Evolutionary conservation across 208 protist genomes (phyloP).

Genomic region (Leishmania arabica): DNA sequence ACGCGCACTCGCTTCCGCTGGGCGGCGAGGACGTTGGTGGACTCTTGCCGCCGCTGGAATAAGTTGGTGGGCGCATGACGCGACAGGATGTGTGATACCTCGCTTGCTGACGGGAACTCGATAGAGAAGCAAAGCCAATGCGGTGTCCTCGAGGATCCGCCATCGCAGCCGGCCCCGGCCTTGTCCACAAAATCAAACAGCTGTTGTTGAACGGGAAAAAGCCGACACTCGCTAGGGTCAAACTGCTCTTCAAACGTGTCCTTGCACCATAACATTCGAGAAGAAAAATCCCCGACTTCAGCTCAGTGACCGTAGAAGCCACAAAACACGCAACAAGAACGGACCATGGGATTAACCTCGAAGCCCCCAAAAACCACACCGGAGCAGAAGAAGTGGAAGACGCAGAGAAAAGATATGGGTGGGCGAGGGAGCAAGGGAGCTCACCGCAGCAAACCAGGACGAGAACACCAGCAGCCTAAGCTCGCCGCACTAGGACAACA

Average conservation of each 20-base stretch:
- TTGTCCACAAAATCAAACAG: constrained; percentile 82
- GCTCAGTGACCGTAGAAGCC: no score
- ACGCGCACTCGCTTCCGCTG: constrained; percentile 33
- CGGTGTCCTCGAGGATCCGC: not conserved
- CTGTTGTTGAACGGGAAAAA: constrained; percentile 77
- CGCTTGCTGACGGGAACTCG: constrained; percentile 72
- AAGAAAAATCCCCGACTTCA: not conserved
- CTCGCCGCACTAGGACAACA: no score
- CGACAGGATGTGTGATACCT: constrained; percentile 46
- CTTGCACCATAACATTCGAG: constrained; percentile 77
- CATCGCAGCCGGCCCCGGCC: not conserved
- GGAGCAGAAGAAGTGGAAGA: not conserved
- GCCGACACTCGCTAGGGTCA: constrained; percentile 34
- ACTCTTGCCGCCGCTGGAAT: constrained; percentile 5
- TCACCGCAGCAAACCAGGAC: not conserved
- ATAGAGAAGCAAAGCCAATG: constrained; percentile 80
- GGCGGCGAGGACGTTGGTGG: not conserved
- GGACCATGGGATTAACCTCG: not conserved
- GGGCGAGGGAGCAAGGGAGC: not conserved
- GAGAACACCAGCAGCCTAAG: not conserved
- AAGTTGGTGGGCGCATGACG: constrained; percentile 24
- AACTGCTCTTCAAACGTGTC: constrained; percentile 69
- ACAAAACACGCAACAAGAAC: not conserved
- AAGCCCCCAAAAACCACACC: not conserved
- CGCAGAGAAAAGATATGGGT: not conserved